Percentiles rank a stretch among this genome's conserved stretches.
Evolutionary conservation across 768 basidiomycete genomes (phyloP).

Genomic region (Naganishia antarctica): DNA sequence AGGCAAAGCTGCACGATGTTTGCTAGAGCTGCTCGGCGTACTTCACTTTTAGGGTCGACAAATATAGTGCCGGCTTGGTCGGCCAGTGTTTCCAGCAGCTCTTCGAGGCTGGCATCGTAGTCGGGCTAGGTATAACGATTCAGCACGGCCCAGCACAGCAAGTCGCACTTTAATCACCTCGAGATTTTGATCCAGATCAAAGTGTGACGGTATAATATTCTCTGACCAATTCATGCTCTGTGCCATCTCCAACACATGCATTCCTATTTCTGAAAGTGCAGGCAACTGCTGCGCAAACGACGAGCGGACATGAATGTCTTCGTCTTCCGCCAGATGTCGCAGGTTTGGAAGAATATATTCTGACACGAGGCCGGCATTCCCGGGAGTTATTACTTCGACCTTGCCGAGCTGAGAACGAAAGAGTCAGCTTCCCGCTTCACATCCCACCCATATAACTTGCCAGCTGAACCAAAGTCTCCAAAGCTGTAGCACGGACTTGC

Average conservation of each 20-base stretch:
- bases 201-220: conserved; percentile 56
- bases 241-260: conserved; percentile 85
- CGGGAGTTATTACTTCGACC: conserved; percentile 45
- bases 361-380: conserved; percentile 66
- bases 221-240: conserved; percentile 84
- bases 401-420: conserved; percentile 39
- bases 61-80: conserved; percentile 81
- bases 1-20: conserved; percentile 84
- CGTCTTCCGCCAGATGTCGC: conserved; percentile 71
- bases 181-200: conserved; percentile 19
- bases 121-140: conserved; percentile 61
- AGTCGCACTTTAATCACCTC: conserved; percentile 1
- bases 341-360: conserved; percentile 94
- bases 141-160: conserved; percentile 8
- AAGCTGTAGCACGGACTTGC: conserved; percentile 70
- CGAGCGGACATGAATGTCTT: conserved; percentile 74
- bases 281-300: conserved; percentile 80
- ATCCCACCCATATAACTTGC: conserved; percentile 53
- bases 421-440: not conserved
- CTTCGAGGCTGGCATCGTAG: conserved; percentile 79
- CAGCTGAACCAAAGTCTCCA: conserved; percentile 74
- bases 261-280: conserved; percentile 75
- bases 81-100: conserved; percentile 76
- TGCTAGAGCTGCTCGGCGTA: conserved; percentile 82
- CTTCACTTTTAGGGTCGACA: conserved; percentile 79